Base-by-base conservation (phyloP, 495 filamentous ascomycete species). In the Glutinoglossum americanum region DNA sequence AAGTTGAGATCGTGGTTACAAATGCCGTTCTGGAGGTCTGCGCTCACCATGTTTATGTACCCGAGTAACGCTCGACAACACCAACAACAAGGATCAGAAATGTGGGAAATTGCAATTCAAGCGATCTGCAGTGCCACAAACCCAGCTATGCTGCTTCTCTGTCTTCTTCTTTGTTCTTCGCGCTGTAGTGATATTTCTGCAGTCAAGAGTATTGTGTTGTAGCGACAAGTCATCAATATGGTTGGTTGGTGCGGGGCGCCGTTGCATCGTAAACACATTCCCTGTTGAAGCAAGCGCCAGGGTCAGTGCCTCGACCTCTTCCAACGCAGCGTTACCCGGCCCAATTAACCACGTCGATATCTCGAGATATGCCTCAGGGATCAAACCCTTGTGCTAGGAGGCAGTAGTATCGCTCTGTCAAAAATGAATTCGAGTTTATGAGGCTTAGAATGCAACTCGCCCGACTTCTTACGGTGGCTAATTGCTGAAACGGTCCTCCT, bases 21-120 rank as follows among this genome's bases (percentile, higher is more conserved):
- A n/a, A 21, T 21, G n/a, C n/a, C n/a, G 13, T 45, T 21, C n/a
- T 21, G 41, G 37, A 39, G 41, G 41, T 10, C 17, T 0, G 19
- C 26, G 44, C 56, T 58, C 30, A 58, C 56, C 56, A 58, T 58
- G 56, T 33, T 26, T 58, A 47, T 23, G 27, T 17, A 6, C 11
- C 5, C 49, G 4, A 32, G 49, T 13, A 4, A 5, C 49, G 30
- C 23, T 53, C 41, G 1, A 45, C n/a, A 45, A 45, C 19, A n/a
- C 37, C 37, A 17, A 39, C 37, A 39, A 15, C 37, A 13, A 39
- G 37, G 37, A 39, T 39, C 1, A 11, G 37, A 39, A 23, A 45
- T 13, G 37, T 41, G 15, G 37, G 5, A 17, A 41, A 41, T 15
- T 11, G 37, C 37, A 11, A 17, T 13, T 41, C 37, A 23, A 5